Base-by-base conservation (phyloP, 352 stramenopile genomes). In the Stramenopiles sp. region DNA sequence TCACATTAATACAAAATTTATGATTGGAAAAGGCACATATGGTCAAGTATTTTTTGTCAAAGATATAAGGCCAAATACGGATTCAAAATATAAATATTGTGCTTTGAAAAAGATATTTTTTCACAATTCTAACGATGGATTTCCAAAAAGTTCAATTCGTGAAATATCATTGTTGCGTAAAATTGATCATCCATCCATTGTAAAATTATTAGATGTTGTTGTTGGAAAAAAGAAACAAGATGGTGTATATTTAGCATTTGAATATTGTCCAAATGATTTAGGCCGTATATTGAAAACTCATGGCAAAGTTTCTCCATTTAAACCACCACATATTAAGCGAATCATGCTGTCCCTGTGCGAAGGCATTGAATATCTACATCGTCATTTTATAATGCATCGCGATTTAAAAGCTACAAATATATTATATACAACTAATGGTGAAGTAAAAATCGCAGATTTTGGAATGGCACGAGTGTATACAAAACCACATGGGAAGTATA, bases 331-430 rank as follows among this genome's bases (percentile, higher is more conserved):
- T 13, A 13, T 53, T 4, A 53, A 53, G 13, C 38, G 38, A 13
- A 53, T 53, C 38, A 53, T 53, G 38, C 38, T 53, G 4, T 53
- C 38, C 43, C 79, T 95, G 63, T 84, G 93, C 7, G 81, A 88
- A 30, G 90, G 89, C 20, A 91, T 95, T 78, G 84, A 88, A 38
- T 93, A 91, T 84, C 89, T 91, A 80, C 91, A 96, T 82, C 83
- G 87, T 65, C 86, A 85, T 30, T 85, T 91, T 74, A 87, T 89
- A 82, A 73, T 93, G 80, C 79, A 85, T 82, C 82, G 91, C 32
- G 90, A 95, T 85, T 83, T 94, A 27, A 94, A 94, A 69, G 79
- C 79, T 7, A 7, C 38, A 53, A 53, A 53, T 53, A 53, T 53
- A 13, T 7, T 53, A 53, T 53, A 53, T 7, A 53, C 38, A 13